Conservation (phyloP, 306 rosid species). For the Vicia villosa region DNA sequence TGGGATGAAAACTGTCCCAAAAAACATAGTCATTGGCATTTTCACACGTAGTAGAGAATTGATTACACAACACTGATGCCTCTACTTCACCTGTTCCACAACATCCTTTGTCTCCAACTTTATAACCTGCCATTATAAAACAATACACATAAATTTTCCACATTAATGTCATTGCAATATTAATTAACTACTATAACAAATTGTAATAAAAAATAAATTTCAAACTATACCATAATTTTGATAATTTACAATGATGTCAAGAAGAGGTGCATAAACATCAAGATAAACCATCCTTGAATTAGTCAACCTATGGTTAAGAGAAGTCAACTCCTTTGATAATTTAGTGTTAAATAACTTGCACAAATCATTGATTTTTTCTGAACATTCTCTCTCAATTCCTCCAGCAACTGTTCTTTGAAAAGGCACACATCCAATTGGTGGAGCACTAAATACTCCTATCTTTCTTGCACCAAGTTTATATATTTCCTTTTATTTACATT, state of each 20-base stretch:
- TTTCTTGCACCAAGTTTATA: slow-evolving; percentile 59
- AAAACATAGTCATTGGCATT: slow-evolving; percentile 45
- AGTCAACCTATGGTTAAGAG: slow-evolving; percentile 41
- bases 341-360: slow-evolving; percentile 53
- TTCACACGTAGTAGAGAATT: slow-evolving; percentile 37
- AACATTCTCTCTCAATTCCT: slow-evolving; percentile 53
- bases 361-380: slow-evolving; percentile 42
- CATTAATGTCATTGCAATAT: too few relatives aligned
- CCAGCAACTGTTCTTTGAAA: slow-evolving; percentile 63
- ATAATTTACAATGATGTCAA: slow-evolving; percentile 52
- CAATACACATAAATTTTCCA: too few relatives aligned
- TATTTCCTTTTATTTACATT: slow-evolving; percentile 41
- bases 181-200: not conserved
- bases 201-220: not conserved
- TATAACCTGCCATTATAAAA: slow-evolving; percentile 42
- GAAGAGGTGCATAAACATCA: slow-evolving; percentile 59
- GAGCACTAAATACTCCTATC: slow-evolving; percentile 56
- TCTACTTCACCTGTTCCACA: slow-evolving; percentile 62
- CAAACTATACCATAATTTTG: slow-evolving; percentile 45
- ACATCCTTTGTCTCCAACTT: slow-evolving; percentile 52
- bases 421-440: slow-evolving; percentile 72
- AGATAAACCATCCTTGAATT: slow-evolving; percentile 46
- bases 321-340: slow-evolving; percentile 32
- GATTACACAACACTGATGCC: slow-evolving; percentile 53
- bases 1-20: slow-evolving; percentile 71